Evolutionary conservation across 495 filamentous ascomycete genomes (phyloP).

Genomic region (Penicillium silybi): DNA sequence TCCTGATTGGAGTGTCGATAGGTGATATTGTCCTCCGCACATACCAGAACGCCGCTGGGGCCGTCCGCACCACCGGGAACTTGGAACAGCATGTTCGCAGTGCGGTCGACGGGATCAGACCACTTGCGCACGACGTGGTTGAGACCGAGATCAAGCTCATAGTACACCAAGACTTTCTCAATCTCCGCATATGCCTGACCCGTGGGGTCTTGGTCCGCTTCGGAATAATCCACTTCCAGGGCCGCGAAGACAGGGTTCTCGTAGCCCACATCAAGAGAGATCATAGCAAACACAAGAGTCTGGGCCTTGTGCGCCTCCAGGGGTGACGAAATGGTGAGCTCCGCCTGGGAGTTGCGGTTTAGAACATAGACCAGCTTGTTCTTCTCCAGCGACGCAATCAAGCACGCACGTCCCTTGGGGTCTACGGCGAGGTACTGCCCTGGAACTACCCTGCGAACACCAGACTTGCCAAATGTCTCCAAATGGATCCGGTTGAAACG

Average conservation of each 20-base stretch:
- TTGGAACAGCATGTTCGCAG: slow-evolving; percentile 86
- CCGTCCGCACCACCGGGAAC: slow-evolving; percentile 92
- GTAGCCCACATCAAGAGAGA: slow-evolving; percentile 88
- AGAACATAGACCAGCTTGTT: slow-evolving; percentile 99
- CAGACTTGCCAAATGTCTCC: slow-evolving; percentile 97
- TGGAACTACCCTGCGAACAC: slow-evolving; percentile 88
- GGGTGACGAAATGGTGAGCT: slow-evolving; percentile 93
- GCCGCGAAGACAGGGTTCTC: slow-evolving; percentile 95
- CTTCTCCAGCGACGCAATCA: slow-evolving; percentile 94
- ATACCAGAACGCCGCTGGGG: slow-evolving; percentile 91
- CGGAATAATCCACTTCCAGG: slow-evolving; percentile 88
- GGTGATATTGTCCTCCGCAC: slow-evolving; percentile 88
- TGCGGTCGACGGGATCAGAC: slow-evolving; percentile 89
- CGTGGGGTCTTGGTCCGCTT: slow-evolving; percentile 85
- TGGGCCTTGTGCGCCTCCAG: slow-evolving; percentile 97
- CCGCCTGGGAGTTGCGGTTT: slow-evolving; percentile 89
- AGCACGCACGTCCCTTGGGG: slow-evolving; percentile 89
- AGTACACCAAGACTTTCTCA: slow-evolving; percentile 91
- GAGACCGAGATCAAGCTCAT: slow-evolving; percentile 91
- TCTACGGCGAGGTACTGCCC: slow-evolving; percentile 94
- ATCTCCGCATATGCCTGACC: slow-evolving; percentile 76
- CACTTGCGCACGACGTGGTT: slow-evolving; percentile 97
- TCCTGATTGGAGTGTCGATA: slow-evolving; percentile 93
- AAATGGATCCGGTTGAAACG: slow-evolving; percentile 85
- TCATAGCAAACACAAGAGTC: slow-evolving; percentile 81